Conservation (phyloP, 192 early-diverging fungal genomes). For the Hyaloraphidium curvatum region DNA sequence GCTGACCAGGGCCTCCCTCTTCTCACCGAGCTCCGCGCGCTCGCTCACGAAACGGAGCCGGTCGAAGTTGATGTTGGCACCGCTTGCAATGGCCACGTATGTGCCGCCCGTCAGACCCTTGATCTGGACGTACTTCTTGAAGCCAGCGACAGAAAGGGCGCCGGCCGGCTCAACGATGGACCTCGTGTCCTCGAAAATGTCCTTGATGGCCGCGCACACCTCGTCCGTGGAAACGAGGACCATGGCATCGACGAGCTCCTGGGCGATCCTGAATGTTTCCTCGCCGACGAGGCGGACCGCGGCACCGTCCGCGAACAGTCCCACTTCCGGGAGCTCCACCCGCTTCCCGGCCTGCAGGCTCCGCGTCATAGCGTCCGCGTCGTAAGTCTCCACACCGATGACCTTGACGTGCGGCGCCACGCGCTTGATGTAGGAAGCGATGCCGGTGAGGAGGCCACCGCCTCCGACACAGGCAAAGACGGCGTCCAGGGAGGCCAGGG, state of each 20-base stretch:
- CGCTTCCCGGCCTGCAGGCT: conserved; percentile 45
- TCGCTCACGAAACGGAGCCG: conserved; percentile 93
- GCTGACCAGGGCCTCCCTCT: conserved; percentile 71
- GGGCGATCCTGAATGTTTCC: conserved; percentile 5
- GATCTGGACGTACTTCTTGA: conserved; percentile 30
- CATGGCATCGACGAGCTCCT: conserved; percentile 67
- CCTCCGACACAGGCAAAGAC: conserved; percentile 89
- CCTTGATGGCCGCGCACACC: conserved; percentile 57
- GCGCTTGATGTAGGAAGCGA: conserved; percentile 84
- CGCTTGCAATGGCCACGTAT: conserved; percentile 24
- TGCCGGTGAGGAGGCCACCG: conserved; percentile 82
- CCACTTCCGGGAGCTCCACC: conserved; percentile 56
- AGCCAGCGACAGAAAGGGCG: conserved; percentile 67
- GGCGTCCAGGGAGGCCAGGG: conserved; percentile 30
- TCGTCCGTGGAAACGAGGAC: conserved; percentile 86
- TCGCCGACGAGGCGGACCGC: background rate
- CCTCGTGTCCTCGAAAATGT: conserved; percentile 62
- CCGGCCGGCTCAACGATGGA: conserved; percentile 95
- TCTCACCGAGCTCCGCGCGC: conserved; percentile 84
- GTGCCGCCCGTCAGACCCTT: background rate
- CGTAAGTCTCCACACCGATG: conserved; percentile 78
- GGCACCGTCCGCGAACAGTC: conserved; percentile 29
- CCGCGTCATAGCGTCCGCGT: conserved; percentile 74
- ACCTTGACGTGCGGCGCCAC: conserved; percentile 72
- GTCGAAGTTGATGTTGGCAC: conserved; percentile 99